Evolutionary conservation across 108 stramenopile species (phyloP).

Genomic region (Phaeodactylum tricornutum): DNA sequence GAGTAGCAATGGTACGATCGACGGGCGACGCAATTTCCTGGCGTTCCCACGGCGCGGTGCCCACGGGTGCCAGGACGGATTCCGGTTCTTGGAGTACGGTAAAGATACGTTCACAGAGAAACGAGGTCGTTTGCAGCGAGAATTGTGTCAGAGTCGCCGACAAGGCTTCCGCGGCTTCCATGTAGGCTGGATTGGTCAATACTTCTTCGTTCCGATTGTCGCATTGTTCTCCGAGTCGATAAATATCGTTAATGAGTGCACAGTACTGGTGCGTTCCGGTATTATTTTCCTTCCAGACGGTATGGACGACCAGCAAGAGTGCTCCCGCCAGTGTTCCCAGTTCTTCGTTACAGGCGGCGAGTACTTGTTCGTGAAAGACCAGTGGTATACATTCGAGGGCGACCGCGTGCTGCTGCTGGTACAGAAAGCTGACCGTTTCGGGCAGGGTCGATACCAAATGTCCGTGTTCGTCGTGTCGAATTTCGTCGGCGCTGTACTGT

Average conservation of each 20-base stretch:
- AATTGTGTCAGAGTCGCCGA: not conserved
- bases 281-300: constrained; percentile 9
- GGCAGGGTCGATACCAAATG: not conserved
- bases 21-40: not conserved
- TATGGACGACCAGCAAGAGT: not conserved
- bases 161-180: not conserved
- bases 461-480: not conserved
- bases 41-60: not conserved
- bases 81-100: not conserved
- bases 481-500: not conserved
- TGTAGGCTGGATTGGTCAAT: not conserved
- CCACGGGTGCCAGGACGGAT: not conserved
- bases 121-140: not conserved
- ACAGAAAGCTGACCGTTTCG: not conserved
- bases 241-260: constrained; percentile 7
- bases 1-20: constrained; percentile 6
- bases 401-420: not conserved
- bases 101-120: constrained; percentile 8
- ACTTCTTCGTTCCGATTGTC: constrained; percentile 1
- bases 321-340: not conserved
- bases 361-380: not conserved
- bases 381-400: not conserved
- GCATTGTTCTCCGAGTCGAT: constrained; percentile 2
- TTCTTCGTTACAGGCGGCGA: constrained; percentile 6
- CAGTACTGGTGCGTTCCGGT: not conserved